These are phyloP conservation scores for Colletotrichum paranaense DNA, from an alignment of 2,329 filamentous ascomycete genomes.

Conservation along the genomic window DNA sequence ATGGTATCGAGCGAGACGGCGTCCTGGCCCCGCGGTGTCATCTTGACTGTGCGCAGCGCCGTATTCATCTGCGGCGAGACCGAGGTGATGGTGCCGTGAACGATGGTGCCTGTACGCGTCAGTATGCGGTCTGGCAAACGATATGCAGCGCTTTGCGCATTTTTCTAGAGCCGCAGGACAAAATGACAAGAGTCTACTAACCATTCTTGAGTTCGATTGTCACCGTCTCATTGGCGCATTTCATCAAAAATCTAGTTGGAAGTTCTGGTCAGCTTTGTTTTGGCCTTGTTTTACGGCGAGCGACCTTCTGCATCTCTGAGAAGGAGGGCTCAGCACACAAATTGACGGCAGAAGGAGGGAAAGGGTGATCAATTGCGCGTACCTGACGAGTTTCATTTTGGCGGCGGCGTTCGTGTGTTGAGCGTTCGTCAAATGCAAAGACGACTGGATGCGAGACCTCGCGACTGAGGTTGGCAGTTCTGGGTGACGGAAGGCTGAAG, in stretches of 20 bases:
- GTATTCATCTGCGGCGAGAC: slow-evolving; percentile 99
- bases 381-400: slow-evolving; percentile 98
- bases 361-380: slow-evolving; percentile 51
- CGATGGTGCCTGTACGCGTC: slow-evolving; percentile 79
- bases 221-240: slow-evolving; percentile 98
- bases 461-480: slow-evolving; percentile 15
- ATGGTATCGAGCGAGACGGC: slow-evolving; percentile 92
- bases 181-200: slow-evolving; percentile 50
- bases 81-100: slow-evolving; percentile 96
- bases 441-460: slow-evolving; percentile 1
- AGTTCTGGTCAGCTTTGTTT: slow-evolving; percentile 44
- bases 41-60: slow-evolving; percentile 93
- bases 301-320: background rate
- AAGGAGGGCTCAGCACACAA: slow-evolving; percentile 28
- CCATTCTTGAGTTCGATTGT: slow-evolving; percentile 99
- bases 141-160: background rate
- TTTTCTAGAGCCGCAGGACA: background rate
- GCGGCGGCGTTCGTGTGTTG: slow-evolving; percentile 38
- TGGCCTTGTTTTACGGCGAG: slow-evolving; percentile 7
- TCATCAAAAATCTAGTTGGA: slow-evolving; percentile 89
- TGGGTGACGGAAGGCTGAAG: slow-evolving; percentile 29
- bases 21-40: slow-evolving; percentile 90
- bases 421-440: slow-evolving; percentile 1
- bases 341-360: slow-evolving; percentile 44
- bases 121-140: background rate